Base-by-base conservation (phyloP, 1,284 basidiomycete genomes). In the Pterulicium gracile region DNA sequence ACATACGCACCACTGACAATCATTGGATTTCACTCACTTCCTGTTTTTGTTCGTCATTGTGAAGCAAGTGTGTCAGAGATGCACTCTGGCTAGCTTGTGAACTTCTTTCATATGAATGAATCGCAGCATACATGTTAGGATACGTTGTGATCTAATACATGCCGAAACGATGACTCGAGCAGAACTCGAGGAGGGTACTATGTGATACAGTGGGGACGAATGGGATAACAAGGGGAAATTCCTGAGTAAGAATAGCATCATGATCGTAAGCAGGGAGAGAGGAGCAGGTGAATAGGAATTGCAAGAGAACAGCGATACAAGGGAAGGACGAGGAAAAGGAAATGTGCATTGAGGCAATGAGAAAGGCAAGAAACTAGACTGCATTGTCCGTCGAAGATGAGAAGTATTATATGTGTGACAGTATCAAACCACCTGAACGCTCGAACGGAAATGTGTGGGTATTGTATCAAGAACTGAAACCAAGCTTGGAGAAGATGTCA, bases 401-500 rank as follows among this genome's bases (percentile, higher is more conserved):
- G 7, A 39, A 39, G n/a, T 7, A 7, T 4, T 5, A 39, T 39
- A 7, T 10, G 27, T 32, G 27, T 32, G 27, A 32, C 7, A n/a
- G n/a, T 7, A 32, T 32, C 27, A 7, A 32, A n/a, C 27, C 27
- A 32, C 10, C 7, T 32, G n/a, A n/a, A n/a, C n/a, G n/a, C n/a
- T n/a, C n/a, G n/a, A n/a, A n/a, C n/a, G n/a, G n/a, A n/a, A n/a
- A n/a, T n/a, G n/a, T n/a, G n/a, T n/a, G n/a, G n/a, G n/a, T n/a
- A n/a, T n/a, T n/a, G n/a, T n/a, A n/a, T n/a, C n/a, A n/a, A n/a
- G 39, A 41, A 10, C 7, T 41, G 19, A 43, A 43, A 19, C 83
- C 81, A 36, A 89, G 66, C 61, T 78, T 87, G 51, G 77, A 77
- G 63, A 94, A 91, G 72, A 91, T 86, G 48, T 81, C 74, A 52